Evolutionary conservation across 2,329 filamentous ascomycete genomes (phyloP), one percentile per base, ranked within the genome.

Genomic region (Parascedosporium putredinis): DNA sequence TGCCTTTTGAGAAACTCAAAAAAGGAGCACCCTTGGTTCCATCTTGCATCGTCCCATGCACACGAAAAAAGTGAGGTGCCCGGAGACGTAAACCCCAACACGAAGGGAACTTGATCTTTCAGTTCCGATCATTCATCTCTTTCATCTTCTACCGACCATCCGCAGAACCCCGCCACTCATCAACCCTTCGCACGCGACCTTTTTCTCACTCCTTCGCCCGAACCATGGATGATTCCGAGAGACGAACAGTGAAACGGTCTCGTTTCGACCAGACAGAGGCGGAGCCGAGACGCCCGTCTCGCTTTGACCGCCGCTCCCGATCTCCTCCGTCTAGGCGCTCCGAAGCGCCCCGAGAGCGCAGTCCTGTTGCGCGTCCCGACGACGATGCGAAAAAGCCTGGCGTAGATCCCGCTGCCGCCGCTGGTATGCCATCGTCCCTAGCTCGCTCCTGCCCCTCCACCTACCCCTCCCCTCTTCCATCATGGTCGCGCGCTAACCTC

Each of bases 251-350:
- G 53, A 95, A 95, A 74, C 85, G 89, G 54, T 95, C 89, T 62
- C 88, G 91, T 66, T 96, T 97, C 68, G 91, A 97, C 64, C 88
- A 94, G 67, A 93, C 83, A 44, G 88, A 91, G 64, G 82, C 86
- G 5, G 88, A 93, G 61, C 81, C 85, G 51, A 84, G 83, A 60
- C 76, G 82, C 58, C 62, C 77, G 40, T 94, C 89, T 46, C 81
- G 90, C 63, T 96, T 95, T 67, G 91, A 96, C 68, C 82, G 90
- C 59, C 85, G 93, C 59, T 97, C 93, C 52, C 85, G 88, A 56
- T 95, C 89, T 27, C 89, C 89, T 20, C 77, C 80, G 23, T 67
- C 75, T 23, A 76, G 80, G 60, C 79, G 82, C 57, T 73, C 80
- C 23, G 87, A 94, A 54, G 69, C 78, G 43, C 72, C 76, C 57